Evolutionary conservation across 148 eudicot species (phyloP), one percentile per base, ranked within the genome.

Genomic region (Arctostaphylos glauca): DNA sequence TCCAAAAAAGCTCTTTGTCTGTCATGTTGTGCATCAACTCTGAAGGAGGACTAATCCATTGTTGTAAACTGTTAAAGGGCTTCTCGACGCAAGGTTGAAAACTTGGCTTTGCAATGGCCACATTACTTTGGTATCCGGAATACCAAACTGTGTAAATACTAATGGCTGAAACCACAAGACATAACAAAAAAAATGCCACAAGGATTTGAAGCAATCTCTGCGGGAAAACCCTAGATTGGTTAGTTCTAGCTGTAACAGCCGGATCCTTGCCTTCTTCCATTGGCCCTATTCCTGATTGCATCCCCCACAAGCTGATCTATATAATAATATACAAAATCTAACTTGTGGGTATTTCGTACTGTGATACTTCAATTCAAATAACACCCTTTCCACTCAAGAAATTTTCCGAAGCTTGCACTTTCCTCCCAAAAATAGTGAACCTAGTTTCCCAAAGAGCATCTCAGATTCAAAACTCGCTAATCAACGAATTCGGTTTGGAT

Each of bases 251-350:
- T 64, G 83, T 60, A 78, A 79, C 80, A 60, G n/a, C 70, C 10
- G 89, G 83, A 77, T 95, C 96, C 82, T 94, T 95, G 75, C 93
- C 96, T 84, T 94, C 98, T 79, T 94, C 98, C 89, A 92, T 84
- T 76, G 89, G 74, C 66, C 81, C 67, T 14, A 87, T 85, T 89
- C 90, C 87, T 25, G 70, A 79, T 85, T 85, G 91, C 93, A 90
- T 89, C 82, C 38, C 83, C 60, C 15, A 72, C 59, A 31, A 76
- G 68, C 68, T 62, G 68, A 62, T 18, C 8, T 52, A 5, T 4
- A 78, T 50, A 38, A 50, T 0, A 46, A 76, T 3, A 81, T 47
- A 31, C 5, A 55, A 70, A 75, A 85, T 21, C 78, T 81, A 43
- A 52, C 77, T 66, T 86, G 62, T 76, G 74, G 83, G 77, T 55